phyloP scores from a whole-genome alignment of 2,329 filamentous ascomycete species.

The Epichloe sp. region DNA sequence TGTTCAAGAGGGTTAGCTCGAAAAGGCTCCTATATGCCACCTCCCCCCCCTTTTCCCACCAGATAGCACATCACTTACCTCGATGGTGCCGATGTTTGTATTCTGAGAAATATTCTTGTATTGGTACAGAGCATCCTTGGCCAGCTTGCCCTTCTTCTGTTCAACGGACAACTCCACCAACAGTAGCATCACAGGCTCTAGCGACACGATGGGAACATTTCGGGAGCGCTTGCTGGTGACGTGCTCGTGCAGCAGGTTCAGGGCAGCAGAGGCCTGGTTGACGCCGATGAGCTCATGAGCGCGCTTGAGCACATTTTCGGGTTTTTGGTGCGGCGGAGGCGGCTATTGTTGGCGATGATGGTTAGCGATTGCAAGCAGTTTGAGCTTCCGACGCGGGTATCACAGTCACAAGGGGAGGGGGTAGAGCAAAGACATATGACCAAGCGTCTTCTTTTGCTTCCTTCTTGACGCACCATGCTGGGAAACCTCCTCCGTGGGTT shows the following conservation, averaged over 20 bases:
- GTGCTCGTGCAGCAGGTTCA: slow-evolving; percentile 96
- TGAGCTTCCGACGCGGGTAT: slow-evolving; percentile 8
- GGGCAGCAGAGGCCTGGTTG: slow-evolving; percentile 79
- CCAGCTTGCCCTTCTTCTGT: slow-evolving; percentile 93
- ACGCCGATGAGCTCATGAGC: slow-evolving; percentile 98
- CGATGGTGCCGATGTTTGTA: slow-evolving; percentile 95
- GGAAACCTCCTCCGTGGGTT: slow-evolving; percentile 36
- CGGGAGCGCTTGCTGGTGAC: slow-evolving; percentile 96
- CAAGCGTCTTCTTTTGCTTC: slow-evolving; percentile 7
- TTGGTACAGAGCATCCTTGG: slow-evolving; percentile 97
- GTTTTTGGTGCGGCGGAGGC: slow-evolving; percentile 92
- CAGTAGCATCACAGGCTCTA: slow-evolving; percentile 97
- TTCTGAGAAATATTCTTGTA: slow-evolving; percentile 99
- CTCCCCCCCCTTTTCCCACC: too few relatives aligned
- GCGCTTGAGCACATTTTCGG: slow-evolving; percentile 98
- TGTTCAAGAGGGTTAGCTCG: slow-evolving; percentile 20
- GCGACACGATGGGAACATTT: slow-evolving; percentile 87
- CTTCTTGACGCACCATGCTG: slow-evolving; percentile 31
- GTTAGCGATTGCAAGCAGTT: neutral
- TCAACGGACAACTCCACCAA: slow-evolving; percentile 95
- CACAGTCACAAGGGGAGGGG: slow-evolving; percentile 9
- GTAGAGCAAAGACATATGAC: slow-evolving; percentile 16
- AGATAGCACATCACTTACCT: slow-evolving; percentile 39
- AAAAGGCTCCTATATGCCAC: neutral
- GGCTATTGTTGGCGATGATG: slow-evolving; percentile 41